Evolutionary conservation across 2,329 filamentous ascomycete species (phyloP).

Genomic region (Fusarium sp.): DNA sequence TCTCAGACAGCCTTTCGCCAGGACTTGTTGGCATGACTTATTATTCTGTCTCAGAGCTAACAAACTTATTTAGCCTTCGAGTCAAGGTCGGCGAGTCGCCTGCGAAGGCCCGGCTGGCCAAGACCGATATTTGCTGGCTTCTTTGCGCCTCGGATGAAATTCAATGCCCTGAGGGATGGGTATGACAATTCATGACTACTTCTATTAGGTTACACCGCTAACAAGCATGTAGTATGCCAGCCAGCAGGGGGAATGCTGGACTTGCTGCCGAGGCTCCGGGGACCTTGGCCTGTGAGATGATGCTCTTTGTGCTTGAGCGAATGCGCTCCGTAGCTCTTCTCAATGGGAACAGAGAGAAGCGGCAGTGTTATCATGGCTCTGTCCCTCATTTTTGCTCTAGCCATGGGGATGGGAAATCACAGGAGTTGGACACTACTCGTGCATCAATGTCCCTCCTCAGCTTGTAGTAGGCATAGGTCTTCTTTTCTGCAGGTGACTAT

Average conservation of each 20-base stretch:
- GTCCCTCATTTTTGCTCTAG: background rate
- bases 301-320: background rate
- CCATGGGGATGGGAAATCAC: background rate
- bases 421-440: background rate
- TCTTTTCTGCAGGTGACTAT: background rate
- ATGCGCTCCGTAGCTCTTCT: background rate
- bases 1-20: too few relatives aligned
- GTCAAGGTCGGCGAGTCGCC: slow-evolving; percentile 11
- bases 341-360: background rate
- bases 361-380: background rate
- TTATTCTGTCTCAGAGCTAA: fast-evolving
- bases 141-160: background rate
- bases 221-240: background rate
- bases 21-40: too few relatives aligned
- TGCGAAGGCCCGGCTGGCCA: background rate
- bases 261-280: background rate
- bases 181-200: background rate
- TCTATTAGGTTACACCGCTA: background rate
- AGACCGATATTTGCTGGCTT: background rate
- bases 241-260: slow-evolving; percentile 6
- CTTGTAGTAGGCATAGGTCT: background rate
- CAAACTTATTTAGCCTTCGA: background rate
- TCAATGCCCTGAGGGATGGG: background rate
- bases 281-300: background rate
- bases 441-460: background rate